Base-by-base conservation (phyloP, 2,329 filamentous ascomycete species). In the Aspergillus sp. region DNA sequence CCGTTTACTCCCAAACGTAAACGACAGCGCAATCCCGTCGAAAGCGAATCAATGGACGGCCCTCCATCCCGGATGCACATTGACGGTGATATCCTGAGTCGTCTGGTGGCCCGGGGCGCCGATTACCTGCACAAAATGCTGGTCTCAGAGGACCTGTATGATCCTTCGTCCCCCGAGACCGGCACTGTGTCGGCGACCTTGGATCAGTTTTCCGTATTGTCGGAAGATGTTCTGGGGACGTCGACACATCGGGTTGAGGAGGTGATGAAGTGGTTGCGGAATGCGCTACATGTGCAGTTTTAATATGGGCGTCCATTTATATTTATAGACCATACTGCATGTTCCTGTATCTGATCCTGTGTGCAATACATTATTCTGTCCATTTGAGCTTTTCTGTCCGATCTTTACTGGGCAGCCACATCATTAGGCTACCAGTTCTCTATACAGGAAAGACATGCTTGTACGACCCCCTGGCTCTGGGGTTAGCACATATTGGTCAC, bases 31-130 rank as follows among this genome's bases (percentile, higher is more conserved):
- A 59, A 54, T 27, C 50, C 57, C 12, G 54, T 57, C 9, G 57
- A 61, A 41, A 50, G 57, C 36, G 73, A 78, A 49, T 71, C 74
- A 5, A 61, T 63, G 27, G 51, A 58, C 4, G 62, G 66, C 7
- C 70, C 70, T 2, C 71, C 72, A 34, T 57, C 66, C 27, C 71
- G 71, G 48, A 80, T 80, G 75, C 83, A 87, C 47, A 71, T 88
- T 3, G 74, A 88, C 51, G 85, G 85, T 0, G 82, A 87, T 54
- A 68, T 86, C 33, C 63, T 88, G 38, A 68, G 71, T 49, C 72
- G 75, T 5, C 77, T 81, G 48, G 53, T 82, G 7, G 67, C 76
- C 12, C 67, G 61, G 12, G 68, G 70, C 30, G 64, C 57, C 0
- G 48, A 51, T 2, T 56, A 60, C 46, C 55, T 72, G 33, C 53